Evolutionary conservation across 2,329 filamentous ascomycete genomes (phyloP).

Genomic region (Pyricularia sp.): DNA sequence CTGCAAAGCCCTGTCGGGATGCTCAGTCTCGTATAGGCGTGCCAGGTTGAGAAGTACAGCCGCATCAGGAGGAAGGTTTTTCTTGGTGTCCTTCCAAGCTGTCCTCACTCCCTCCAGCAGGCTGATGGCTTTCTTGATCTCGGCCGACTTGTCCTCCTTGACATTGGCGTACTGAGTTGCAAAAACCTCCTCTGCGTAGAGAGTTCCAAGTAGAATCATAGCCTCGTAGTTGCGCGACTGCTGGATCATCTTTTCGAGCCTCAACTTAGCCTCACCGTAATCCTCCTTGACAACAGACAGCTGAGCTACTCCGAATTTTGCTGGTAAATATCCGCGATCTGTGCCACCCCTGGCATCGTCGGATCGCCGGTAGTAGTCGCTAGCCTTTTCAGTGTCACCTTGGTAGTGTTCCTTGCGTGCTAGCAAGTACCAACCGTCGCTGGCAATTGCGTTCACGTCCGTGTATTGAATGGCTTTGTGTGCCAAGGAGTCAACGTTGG

Average conservation of each 20-base stretch:
- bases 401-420: conserved; percentile 85
- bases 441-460: conserved; percentile 91
- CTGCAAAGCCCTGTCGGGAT: conserved; percentile 83
- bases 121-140: conserved; percentile 77
- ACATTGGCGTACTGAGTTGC: conserved; percentile 58
- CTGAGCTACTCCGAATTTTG: conserved; percentile 90
- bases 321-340: conserved; percentile 86
- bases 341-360: conserved; percentile 86
- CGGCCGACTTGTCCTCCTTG: conserved; percentile 79
- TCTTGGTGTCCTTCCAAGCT: conserved; percentile 90
- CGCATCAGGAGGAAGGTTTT: conserved; percentile 69
- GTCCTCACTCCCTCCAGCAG: conserved; percentile 77
- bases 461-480: conserved; percentile 93
- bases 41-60: conserved; percentile 87
- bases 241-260: conserved; percentile 88
- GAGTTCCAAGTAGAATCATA: conserved; percentile 81
- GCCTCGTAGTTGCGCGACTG: conserved; percentile 76
- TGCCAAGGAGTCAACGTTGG: conserved; percentile 76
- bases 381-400: conserved; percentile 64
- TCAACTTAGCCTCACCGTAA: conserved; percentile 83
- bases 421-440: conserved; percentile 94
- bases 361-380: conserved; percentile 79
- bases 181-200: conserved; percentile 94
- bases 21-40: conserved; percentile 76
- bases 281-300: conserved; percentile 78